phyloP scores from a whole-genome alignment of 2,329 filamentous ascomycete genomes.

The Hymenoscyphus fructigenus region DNA sequence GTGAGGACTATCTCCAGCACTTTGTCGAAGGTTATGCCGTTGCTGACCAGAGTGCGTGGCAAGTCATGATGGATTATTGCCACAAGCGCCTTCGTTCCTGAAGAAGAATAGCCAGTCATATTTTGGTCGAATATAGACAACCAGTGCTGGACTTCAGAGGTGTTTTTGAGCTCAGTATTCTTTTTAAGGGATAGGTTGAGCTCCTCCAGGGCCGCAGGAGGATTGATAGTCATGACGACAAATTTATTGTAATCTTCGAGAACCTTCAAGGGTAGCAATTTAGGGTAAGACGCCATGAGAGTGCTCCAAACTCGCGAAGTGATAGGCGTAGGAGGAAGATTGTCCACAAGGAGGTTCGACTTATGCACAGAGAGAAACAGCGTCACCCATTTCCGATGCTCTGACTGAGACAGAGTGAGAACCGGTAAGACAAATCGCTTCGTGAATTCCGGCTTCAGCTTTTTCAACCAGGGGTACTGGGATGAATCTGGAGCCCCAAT shows the following conservation, averaged over 20 bases:
- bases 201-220: constrained; percentile 11
- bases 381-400: constrained; percentile 16
- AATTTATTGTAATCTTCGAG: constrained; percentile 19
- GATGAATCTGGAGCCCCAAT: too few relatives aligned
- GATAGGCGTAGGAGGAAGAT: constrained; percentile 17
- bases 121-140: too few relatives aligned
- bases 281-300: constrained; percentile 12
- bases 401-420: constrained; percentile 9
- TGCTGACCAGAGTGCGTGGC: too few relatives aligned
- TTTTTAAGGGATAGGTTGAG: constrained; percentile 18
- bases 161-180: constrained; percentile 14
- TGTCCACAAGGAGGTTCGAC: constrained; percentile 2
- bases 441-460: not conserved
- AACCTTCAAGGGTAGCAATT: constrained; percentile 13
- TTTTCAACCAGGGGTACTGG: too few relatives aligned
- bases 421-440: too few relatives aligned
- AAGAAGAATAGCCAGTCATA: too few relatives aligned
- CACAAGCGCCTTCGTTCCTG: too few relatives aligned
- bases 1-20: too few relatives aligned
- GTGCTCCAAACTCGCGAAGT: constrained; percentile 12
- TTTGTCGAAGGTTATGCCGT: too few relatives aligned
- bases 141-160: constrained; percentile 12
- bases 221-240: constrained; percentile 17
- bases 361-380: constrained; percentile 15
- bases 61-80: too few relatives aligned